Evolutionary conservation across 23 red algal species (phyloP), one percentile per base, ranked within the genome.

Genomic region (Chondrus crispus): DNA sequence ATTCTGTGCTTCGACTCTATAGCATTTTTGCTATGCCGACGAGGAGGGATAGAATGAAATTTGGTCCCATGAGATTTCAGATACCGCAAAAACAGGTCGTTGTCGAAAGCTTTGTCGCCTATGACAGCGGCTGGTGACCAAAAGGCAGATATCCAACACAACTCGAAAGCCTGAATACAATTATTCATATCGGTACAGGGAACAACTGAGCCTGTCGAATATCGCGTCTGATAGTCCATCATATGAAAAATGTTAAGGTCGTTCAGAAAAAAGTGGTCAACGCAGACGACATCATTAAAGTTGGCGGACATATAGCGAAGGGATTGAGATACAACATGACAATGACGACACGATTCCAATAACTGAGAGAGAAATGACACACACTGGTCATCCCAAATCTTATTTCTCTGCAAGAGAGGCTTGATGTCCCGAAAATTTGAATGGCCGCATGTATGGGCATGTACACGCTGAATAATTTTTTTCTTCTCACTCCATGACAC

Each of bases 221-320:
- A 77, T 77, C 71, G 1, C 28, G 71, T 2, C 44, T 35, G 26
- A 2, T 24, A 77, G 38, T 77, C 71, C 71, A 77, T 77, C 10
- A 1, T 38, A 48, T 77, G 71, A 77, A 77, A 77, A 77, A 77
- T 14, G 0, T 35, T 77, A 8, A 35, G 44, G 37, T 44, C 71
- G 71, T 40, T 37, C 0, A 77, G 71, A 45, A 84, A 63, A 37
- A 87, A 57, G 26, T 68, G 62, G 66, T 73, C 62, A 47, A 80
- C 45, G 19, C 44, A 51, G 12, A 51, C 74, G 14, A 46, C 13
- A 22, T 46, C 74, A 49, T 80, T 80, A 49, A 80, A 80, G 30
- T 12, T 52, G 14, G 32, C 49, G 33, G 33, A 19, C 16, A 80
- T 51, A n/a, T n/a, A n/a, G n/a, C n/a, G n/a, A n/a, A n/a, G n/a